Percentiles rank a stretch among this genome's conserved stretches.
phyloP scores from a whole-genome alignment of 345 rosid species.

The Capsella bursapastoris region DNA sequence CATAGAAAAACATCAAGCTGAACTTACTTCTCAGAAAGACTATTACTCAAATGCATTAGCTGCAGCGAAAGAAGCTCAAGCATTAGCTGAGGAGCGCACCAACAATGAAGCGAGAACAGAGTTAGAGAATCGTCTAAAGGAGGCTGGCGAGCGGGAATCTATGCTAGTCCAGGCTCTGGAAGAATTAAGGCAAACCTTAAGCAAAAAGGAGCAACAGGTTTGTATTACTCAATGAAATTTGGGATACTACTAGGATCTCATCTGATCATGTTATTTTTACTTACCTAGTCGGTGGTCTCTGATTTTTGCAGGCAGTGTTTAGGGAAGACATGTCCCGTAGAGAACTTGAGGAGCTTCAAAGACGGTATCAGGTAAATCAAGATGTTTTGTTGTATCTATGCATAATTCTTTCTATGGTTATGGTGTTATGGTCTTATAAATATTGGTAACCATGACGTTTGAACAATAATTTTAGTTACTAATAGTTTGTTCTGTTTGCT shows the following conservation, averaged over 20 bases:
- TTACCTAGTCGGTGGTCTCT: constrained; percentile 25
- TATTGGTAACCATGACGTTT: background rate
- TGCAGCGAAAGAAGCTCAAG: constrained; percentile 96
- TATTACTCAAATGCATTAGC: constrained; percentile 81
- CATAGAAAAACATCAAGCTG: constrained; percentile 90
- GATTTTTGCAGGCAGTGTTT: constrained; percentile 63
- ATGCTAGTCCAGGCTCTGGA: constrained; percentile 95
- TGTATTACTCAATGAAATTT: constrained; percentile 31
- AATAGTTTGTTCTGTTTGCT: constrained; percentile 24
- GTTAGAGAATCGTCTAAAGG: constrained; percentile 82
- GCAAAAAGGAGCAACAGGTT: constrained; percentile 97
- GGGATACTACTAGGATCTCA: constrained; percentile 18
- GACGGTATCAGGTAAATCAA: constrained; percentile 81
- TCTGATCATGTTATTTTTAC: constrained; percentile 6
- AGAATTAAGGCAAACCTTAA: constrained; percentile 90
- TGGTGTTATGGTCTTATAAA: constrained; percentile 8
- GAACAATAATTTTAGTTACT: constrained; percentile 10
- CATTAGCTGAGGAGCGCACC: constrained; percentile 88
- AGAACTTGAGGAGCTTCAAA: constrained; percentile 91
- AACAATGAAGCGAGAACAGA: constrained; percentile 91
- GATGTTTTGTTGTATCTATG: constrained; percentile 6
- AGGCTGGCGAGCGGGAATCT: constrained; percentile 92
- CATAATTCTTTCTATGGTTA: constrained; percentile 4
- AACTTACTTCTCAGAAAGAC: constrained; percentile 81
- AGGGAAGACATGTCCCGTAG: constrained; percentile 80